Evolutionary conservation across 2,329 filamentous ascomycete genomes (phyloP), one percentile per base, ranked within the genome.

Genomic region (Monilinia fructigena): DNA sequence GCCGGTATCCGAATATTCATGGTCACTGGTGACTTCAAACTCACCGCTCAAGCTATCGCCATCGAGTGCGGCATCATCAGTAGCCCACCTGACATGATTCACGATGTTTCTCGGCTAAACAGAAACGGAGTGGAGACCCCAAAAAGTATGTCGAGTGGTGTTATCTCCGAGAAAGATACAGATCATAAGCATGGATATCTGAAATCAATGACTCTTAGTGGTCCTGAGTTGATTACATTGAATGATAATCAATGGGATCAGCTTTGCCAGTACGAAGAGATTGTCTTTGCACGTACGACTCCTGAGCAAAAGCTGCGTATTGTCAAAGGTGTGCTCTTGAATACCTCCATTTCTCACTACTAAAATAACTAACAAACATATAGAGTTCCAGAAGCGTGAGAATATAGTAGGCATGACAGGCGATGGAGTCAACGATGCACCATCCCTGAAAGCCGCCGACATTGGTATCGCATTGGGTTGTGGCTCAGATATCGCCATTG

Each of bases 281-380:
- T 92, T 53, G 87, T 92, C 5, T 92, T 92, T 74, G 86, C 89
- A 0, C 81, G 89, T 12, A 92, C 89, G 0, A 92, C 89, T 0
- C 89, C 89, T 0, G 89, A 92, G 73, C 89, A 92, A 75, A 93
- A 93, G 75, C 82, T 92, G 8, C 85, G 88, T 48, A 92, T 92
- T 68, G 89, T 93, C 18, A 85, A 85, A 58, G 88, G 87, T 91
- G 55, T 38, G 10, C 14, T 47, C 10, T 45, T 11, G 20, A 20
- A 16, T 2, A 14, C 20, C 0, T 14, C 18, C 54, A 11, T n/a
- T 8, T 5, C 23, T 52, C 23, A 18, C n/a, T 53, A 14, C 10
- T 12, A 2, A 61, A 5, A 28, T 47, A 42, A 42, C 56, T 55
- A 48, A 66, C 35, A 48, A 23, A 16, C 38, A 4, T 54, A 20